These are phyloP conservation scores for Globisporangium ultimum DNA, from an alignment of 352 stramenopile species.

Conservation along the genomic window DNA sequence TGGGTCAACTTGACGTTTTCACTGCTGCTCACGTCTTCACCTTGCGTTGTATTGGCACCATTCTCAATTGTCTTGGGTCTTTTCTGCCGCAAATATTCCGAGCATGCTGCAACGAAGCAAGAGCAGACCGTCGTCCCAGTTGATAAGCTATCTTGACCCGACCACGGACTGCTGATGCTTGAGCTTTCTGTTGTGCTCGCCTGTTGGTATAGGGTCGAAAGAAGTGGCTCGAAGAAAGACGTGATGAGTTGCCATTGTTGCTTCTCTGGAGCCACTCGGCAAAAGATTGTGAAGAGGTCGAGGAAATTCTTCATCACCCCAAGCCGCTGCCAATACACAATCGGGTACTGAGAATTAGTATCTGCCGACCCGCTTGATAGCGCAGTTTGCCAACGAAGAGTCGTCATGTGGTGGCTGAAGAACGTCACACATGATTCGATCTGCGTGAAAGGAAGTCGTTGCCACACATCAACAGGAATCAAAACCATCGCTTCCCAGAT, in stretches of 20 bases:
- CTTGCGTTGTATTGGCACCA: neutral
- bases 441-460: conserved; percentile 37
- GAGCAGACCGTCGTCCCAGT: conserved; percentile 76
- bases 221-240: conserved; percentile 72
- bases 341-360: conserved; percentile 27
- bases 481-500: conserved; percentile 68
- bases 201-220: conserved; percentile 79
- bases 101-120: conserved; percentile 74
- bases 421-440: conserved; percentile 51
- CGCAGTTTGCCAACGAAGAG: conserved; percentile 49
- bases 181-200: conserved; percentile 67
- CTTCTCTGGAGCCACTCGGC: conserved; percentile 47
- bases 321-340: conserved; percentile 68
- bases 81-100: conserved; percentile 59
- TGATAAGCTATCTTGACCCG: conserved; percentile 64
- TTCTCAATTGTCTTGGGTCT: neutral
- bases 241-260: conserved; percentile 71
- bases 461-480: conserved; percentile 44
- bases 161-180: conserved; percentile 64
- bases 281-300: conserved; percentile 74
- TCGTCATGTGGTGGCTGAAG: conserved; percentile 57
- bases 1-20: conserved; percentile 59
- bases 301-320: conserved; percentile 75
- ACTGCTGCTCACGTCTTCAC: conserved; percentile 2
- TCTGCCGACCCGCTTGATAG: conserved; percentile 12